Percentiles rank a stretch among this genome's conserved stretches.
Conservation (phyloP, 2,329 filamentous ascomycete genomes). For the Penicillium sp. region DNA sequence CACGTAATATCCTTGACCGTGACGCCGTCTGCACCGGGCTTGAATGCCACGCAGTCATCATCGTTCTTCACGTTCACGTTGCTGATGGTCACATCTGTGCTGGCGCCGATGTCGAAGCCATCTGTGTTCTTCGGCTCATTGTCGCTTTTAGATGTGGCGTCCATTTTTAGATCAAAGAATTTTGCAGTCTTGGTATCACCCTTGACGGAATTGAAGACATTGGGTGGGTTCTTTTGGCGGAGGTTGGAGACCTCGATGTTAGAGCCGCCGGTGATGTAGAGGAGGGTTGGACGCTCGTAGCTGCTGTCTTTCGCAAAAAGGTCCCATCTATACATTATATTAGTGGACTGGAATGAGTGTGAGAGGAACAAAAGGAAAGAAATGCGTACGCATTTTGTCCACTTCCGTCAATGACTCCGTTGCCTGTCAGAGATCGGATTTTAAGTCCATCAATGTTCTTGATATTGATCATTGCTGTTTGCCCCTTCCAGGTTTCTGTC, state of each 20-base stretch:
- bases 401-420: slow-evolving; percentile 42
- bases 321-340: slow-evolving; percentile 26
- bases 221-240: slow-evolving; percentile 38
- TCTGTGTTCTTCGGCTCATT: slow-evolving; percentile 39
- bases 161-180: slow-evolving; percentile 34
- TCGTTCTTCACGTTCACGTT: slow-evolving; percentile 35
- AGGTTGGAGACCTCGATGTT: slow-evolving; percentile 35
- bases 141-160: slow-evolving; percentile 33
- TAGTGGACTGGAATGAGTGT: not conserved
- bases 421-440: slow-evolving; percentile 35
- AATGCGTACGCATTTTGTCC: slow-evolving; percentile 34
- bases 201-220: slow-evolving; percentile 39
- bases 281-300: slow-evolving; percentile 37
- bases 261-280: slow-evolving; percentile 35
- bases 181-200: slow-evolving; percentile 30
- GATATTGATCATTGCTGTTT: slow-evolving; percentile 35
- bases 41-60: slow-evolving; percentile 42
- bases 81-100: slow-evolving; percentile 32
- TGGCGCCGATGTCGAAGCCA: slow-evolving; percentile 38
- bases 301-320: slow-evolving; percentile 33
- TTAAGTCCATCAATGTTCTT: slow-evolving; percentile 32
- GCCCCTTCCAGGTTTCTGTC: slow-evolving; percentile 38
- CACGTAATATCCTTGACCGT: slow-evolving; percentile 39
- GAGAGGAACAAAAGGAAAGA: not conserved
- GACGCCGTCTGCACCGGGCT: slow-evolving; percentile 35